Evolutionary conservation across 495 filamentous ascomycete genomes (phyloP).

Genomic region (Tuber calosporum): DNA sequence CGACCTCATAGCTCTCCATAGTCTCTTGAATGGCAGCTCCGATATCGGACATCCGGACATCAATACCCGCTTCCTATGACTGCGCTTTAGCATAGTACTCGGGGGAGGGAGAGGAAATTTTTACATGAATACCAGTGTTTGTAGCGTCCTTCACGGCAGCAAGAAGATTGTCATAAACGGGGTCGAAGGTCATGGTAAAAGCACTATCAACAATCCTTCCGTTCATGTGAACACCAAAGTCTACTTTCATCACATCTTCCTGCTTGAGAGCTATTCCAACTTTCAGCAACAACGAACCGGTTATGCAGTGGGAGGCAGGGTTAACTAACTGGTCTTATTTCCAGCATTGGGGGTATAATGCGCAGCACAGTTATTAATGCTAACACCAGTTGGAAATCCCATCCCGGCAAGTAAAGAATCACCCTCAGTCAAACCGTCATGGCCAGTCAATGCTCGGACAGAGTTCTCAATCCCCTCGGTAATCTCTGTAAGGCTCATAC

Average conservation of each 20-base stretch:
- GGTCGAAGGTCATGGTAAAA: conserved; percentile 83
- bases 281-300: not conserved
- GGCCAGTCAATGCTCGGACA: conserved; percentile 69
- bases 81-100: conserved; percentile 20
- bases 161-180: conserved; percentile 73
- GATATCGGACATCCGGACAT: conserved; percentile 69
- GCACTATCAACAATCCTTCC: conserved; percentile 88
- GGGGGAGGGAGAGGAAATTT: not conserved
- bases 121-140: conserved; percentile 66
- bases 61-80: conserved; percentile 62
- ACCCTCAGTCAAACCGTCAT: conserved; percentile 70
- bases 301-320: not conserved
- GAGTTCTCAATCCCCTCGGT: conserved; percentile 80
- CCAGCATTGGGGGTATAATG: conserved; percentile 92
- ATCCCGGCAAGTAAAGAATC: conserved; percentile 72
- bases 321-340: conserved; percentile 55
- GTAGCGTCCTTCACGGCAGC: conserved; percentile 78
- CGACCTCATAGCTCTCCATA: conserved; percentile 85
- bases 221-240: conserved; percentile 86
- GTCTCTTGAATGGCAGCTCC: conserved; percentile 72
- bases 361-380: conserved; percentile 79
- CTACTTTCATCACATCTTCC: conserved; percentile 86
- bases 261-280: conserved; percentile 55
- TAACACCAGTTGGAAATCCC: conserved; percentile 82
- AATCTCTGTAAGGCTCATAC: conserved; percentile 70